A percentile compares a stretch with the other conserved stretches of the same genome.
Conservation (phyloP, 805 yeast species). For the Kuraishia floccosa region DNA sequence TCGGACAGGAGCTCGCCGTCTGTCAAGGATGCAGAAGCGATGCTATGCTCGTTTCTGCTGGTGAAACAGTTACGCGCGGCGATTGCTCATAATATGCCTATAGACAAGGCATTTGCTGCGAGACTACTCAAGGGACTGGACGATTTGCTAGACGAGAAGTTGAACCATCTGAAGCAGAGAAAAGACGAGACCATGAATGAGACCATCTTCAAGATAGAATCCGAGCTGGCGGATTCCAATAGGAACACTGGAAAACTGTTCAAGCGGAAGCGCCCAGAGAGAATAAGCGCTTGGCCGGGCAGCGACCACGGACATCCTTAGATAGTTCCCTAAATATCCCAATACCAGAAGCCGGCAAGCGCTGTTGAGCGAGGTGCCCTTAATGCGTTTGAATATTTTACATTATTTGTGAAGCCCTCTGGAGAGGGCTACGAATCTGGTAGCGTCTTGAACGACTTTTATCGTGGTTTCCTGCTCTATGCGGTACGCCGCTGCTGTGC, state of each 20-base stretch:
- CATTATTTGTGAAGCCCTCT: too few relatives aligned
- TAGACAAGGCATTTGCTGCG: slow-evolving; percentile 38
- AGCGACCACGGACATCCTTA: slow-evolving; percentile 56
- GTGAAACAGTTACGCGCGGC: slow-evolving; percentile 32
- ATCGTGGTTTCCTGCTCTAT: too few relatives aligned
- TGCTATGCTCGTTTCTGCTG: slow-evolving; percentile 24
- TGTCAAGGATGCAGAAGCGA: slow-evolving; percentile 14
- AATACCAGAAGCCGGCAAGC: too few relatives aligned
- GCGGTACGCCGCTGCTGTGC: too few relatives aligned
- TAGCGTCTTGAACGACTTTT: too few relatives aligned
- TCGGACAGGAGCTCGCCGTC: too few relatives aligned
- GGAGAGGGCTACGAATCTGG: too few relatives aligned
- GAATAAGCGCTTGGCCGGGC: slow-evolving; percentile 54
- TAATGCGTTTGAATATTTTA: too few relatives aligned
- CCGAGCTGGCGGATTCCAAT: not conserved
- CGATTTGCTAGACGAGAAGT: slow-evolving; percentile 15
- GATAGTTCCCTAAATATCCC: too few relatives aligned
- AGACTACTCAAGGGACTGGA: slow-evolving; percentile 23
- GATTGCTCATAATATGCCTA: slow-evolving; percentile 33
- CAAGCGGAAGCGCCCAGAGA: slow-evolving; percentile 11
- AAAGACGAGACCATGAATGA: not conserved
- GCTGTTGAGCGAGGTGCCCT: too few relatives aligned
- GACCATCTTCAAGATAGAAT: not conserved
- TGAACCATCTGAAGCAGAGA: slow-evolving; percentile 11
- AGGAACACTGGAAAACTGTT: slow-evolving; percentile 1